Percentiles rank a stretch among this genome's conserved stretches.
Evolutionary conservation across 2,329 filamentous ascomycete genomes (phyloP).

Genomic region (Penicillium sumatraense): DNA sequence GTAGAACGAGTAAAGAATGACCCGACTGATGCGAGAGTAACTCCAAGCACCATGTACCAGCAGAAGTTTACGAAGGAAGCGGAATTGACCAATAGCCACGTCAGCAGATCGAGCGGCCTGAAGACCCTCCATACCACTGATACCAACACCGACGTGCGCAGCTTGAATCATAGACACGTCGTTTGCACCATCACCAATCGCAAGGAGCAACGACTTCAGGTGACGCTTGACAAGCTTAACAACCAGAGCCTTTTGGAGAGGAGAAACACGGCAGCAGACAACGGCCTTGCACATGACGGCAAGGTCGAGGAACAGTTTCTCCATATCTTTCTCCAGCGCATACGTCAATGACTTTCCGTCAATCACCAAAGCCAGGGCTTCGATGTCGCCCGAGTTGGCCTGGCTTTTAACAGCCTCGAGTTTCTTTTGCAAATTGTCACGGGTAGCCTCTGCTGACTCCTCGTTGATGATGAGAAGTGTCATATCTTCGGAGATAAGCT

Average conservation of each 20-base stretch:
- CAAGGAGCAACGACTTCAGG: slow-evolving; percentile 86
- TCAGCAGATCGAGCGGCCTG: slow-evolving; percentile 96
- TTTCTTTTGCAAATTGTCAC: slow-evolving; percentile 92
- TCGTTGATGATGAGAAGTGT: slow-evolving; percentile 96
- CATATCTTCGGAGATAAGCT: slow-evolving; percentile 98
- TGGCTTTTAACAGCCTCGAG: slow-evolving; percentile 87
- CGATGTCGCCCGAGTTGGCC: slow-evolving; percentile 65
- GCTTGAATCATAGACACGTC: slow-evolving; percentile 99
- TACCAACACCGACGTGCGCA: slow-evolving; percentile 95
- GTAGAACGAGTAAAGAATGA: slow-evolving; percentile 98
- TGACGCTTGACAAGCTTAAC: slow-evolving; percentile 98
- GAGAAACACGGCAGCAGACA: slow-evolving; percentile 95
- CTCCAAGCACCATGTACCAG: slow-evolving; percentile 97
- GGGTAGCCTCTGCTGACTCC: slow-evolving; percentile 75
- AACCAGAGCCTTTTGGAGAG: slow-evolving; percentile 93
- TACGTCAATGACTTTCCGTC: slow-evolving; percentile 95
- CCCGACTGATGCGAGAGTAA: slow-evolving; percentile 95
- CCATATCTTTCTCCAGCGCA: slow-evolving; percentile 89
- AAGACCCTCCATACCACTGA: slow-evolving; percentile 94
- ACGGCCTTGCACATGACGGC: slow-evolving; percentile 98
- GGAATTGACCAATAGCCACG: slow-evolving; percentile 94
- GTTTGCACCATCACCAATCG: slow-evolving; percentile 96
- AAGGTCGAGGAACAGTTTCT: slow-evolving; percentile 90
- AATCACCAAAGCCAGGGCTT: slow-evolving; percentile 88
- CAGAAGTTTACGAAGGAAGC: slow-evolving; percentile 89